Evolutionary conservation across 805 yeast genomes (phyloP), one percentile per base, ranked within the genome.

Genomic region (Zygosaccharomyces rouxii): DNA sequence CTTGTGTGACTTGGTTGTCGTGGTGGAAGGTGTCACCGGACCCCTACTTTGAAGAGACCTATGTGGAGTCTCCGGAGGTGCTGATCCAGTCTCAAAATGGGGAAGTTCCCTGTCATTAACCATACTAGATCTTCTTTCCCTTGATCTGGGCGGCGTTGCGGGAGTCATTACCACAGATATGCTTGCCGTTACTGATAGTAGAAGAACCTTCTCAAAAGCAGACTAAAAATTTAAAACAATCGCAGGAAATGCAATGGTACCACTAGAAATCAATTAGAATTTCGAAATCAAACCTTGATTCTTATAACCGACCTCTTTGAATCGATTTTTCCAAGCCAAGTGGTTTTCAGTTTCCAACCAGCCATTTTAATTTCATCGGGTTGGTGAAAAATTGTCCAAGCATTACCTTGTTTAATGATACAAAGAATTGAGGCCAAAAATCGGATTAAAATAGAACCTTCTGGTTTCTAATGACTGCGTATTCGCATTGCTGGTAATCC

Each of bases 141-240:
- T 59, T 1, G 67, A 59, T 46, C 63, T 53, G 18, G 69, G 69
- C 23, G 69, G 69, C 5, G 69, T 65, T 14, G 67, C 56, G 21
- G 69, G 69, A 16, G 60, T 54, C 63, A 61, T 64, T 18, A 19
- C 42, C 40, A 11, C 37, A 14, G 21, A 30, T 22, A 22, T 22
- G 23, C 23, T 22, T 22, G 23, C 23, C 23, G 23, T 22, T 22
- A 22, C 23, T 22, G 4, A 4, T 22, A 22, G 4, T 22, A 22
- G 6, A 22, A 25, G 28, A 7, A 25, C 28, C 28, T 7, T 9
- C 13, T 25, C 5, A 25, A 9, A 9, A 9, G 28, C 28, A 25
- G 10, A 25, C 10, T 25, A 3, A 25, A 25, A 40, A 22, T 18
- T 18, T 14, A 22, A 35, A 5, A 18, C 25, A 21, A 35, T 40